These are phyloP conservation scores for Fusarium sp. DNA, from an alignment of 2,329 filamentous ascomycete genomes.

Conservation along the genomic window DNA sequence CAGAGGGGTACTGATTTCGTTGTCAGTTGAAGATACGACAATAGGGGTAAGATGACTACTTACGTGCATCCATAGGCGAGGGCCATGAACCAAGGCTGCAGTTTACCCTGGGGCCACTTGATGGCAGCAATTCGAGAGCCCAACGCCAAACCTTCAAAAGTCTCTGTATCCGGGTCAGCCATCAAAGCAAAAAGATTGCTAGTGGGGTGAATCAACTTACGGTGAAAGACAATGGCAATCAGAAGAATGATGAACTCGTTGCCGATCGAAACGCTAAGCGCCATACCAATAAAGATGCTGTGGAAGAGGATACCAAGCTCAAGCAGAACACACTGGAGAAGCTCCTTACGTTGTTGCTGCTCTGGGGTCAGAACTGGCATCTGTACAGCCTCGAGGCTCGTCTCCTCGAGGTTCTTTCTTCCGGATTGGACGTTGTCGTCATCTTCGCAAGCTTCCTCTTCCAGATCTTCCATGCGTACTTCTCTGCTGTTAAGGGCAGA, in stretches of 20 bases:
- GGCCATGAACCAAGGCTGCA: constrained; percentile 68
- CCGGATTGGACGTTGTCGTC: constrained; percentile 20
- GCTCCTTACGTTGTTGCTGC: constrained; percentile 70
- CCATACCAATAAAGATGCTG: constrained; percentile 86
- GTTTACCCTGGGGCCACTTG: constrained; percentile 52
- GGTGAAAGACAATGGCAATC: constrained; percentile 82
- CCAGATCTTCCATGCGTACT: constrained; percentile 24
- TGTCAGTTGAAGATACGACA: constrained; percentile 16
- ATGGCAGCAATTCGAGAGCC: constrained; percentile 73
- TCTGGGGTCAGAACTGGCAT: constrained; percentile 56
- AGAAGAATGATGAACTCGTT: constrained; percentile 82
- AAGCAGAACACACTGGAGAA: constrained; percentile 80
- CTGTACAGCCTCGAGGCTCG: constrained; percentile 42
- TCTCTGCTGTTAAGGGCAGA: constrained; percentile 46
- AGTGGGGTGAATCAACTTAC: constrained; percentile 38
- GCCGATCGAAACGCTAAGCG: constrained; percentile 80
- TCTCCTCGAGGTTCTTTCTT: constrained; percentile 41
- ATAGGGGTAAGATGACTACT: constrained; percentile 42
- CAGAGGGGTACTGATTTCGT: constrained; percentile 68
- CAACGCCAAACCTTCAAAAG: constrained; percentile 69
- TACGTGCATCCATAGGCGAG: constrained; percentile 67
- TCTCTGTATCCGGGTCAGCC: constrained; percentile 50
- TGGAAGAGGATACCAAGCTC: constrained; percentile 76
- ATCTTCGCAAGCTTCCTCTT: constrained; percentile 32
- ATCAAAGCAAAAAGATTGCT: fast-evolving